These are phyloP conservation scores for Talaromyces sp. DNA, from an alignment of 2,329 filamentous ascomycete species.

Conservation along the genomic window DNA sequence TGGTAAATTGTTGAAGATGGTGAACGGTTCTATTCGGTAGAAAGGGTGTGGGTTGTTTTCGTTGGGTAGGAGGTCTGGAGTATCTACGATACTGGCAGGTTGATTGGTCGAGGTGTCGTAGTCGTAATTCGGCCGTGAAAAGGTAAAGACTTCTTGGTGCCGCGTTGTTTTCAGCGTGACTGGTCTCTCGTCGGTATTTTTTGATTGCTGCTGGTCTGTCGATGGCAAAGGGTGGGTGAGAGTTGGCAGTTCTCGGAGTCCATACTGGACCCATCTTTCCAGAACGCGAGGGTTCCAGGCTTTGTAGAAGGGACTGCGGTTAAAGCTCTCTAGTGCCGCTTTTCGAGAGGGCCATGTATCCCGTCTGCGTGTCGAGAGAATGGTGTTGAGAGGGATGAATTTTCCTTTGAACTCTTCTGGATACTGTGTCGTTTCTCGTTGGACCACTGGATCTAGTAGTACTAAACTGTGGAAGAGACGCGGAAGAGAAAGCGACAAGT, in stretches of 20 bases:
- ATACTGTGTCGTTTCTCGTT: conserved; percentile 39
- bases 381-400: conserved; percentile 31
- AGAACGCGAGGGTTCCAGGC: conserved; percentile 77
- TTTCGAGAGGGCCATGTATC: conserved; percentile 75
- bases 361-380: conserved; percentile 63
- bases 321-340: conserved; percentile 62
- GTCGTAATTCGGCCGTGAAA: conserved; percentile 47
- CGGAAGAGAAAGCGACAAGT: conserved; percentile 71
- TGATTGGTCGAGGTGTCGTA: conserved; percentile 47
- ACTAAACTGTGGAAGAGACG: conserved; percentile 70
- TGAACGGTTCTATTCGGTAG: conserved; percentile 37
- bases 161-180: conserved; percentile 73
- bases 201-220: conserved; percentile 8
- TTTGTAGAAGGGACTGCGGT: conserved; percentile 67
- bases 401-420: conserved; percentile 15
- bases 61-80: conserved; percentile 39
- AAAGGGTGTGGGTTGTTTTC: conserved; percentile 31
- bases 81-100: conserved; percentile 36
- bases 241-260: conserved; percentile 70
- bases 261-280: conserved; percentile 64
- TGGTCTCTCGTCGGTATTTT: conserved; percentile 27
- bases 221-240: conserved; percentile 28
- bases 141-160: conserved; percentile 70
- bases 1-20: conserved; percentile 34
- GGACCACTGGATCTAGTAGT: conserved; percentile 79